Percentiles rank a stretch among this genome's conserved stretches.
Conservation (phyloP, 1,139 yeast genomes). For the Yamadazyma aaseri region DNA sequence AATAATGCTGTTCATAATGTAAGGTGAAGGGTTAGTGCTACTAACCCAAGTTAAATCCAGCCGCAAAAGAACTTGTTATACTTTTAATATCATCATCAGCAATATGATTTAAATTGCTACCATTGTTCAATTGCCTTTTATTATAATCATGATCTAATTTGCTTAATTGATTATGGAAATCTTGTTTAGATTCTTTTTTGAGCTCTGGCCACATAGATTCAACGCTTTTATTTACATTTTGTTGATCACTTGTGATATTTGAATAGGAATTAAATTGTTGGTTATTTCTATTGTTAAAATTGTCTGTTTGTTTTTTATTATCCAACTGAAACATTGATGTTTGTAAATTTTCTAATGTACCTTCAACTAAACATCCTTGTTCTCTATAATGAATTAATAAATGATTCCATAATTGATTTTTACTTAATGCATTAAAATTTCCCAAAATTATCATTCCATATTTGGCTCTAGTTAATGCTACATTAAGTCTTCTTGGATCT, state of each 20-base stretch:
- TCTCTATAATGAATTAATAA: constrained; percentile 77
- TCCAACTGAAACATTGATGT: constrained; percentile 63
- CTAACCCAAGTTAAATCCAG: constrained; percentile 24
- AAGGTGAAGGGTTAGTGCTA: too few relatives aligned
- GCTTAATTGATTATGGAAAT: constrained; percentile 43
- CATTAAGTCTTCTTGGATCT: constrained; percentile 89
- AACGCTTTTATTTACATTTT: too few relatives aligned
- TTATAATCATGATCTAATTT: constrained; percentile 22
- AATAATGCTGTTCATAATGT: too few relatives aligned
- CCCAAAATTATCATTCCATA: constrained; percentile 83
- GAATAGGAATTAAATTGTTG: background rate
- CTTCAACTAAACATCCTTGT: constrained; percentile 87
- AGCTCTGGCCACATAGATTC: constrained; percentile 23
- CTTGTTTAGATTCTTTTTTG: constrained; percentile 32
- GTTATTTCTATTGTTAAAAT: background rate
- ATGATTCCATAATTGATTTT: constrained; percentile 77
- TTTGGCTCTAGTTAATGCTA: constrained; percentile 88
- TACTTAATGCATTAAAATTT: constrained; percentile 75
- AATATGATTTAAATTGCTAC: constrained; percentile 19
- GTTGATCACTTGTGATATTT: background rate
- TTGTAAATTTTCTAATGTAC: constrained; percentile 80
- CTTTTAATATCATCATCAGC: constrained; percentile 50
- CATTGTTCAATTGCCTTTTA: too few relatives aligned
- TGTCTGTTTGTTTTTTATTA: background rate
- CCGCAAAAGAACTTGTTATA: constrained; percentile 48